phyloP scores from a whole-genome alignment of 768 basidiomycete genomes.

The Infundibulicybe gibba region DNA sequence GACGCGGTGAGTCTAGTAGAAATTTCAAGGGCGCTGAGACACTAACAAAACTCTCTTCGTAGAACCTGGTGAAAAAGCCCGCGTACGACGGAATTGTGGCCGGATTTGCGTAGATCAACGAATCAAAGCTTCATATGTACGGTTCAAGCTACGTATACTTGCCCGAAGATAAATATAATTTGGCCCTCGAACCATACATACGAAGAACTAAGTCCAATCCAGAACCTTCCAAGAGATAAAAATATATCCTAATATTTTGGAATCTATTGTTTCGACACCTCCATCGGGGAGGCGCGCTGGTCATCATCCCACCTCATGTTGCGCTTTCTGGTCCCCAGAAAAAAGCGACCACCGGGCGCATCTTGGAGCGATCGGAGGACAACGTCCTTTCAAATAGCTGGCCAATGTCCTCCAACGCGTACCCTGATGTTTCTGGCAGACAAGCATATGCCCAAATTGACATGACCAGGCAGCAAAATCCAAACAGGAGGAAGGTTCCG shows the following conservation, averaged over 20 bases:
- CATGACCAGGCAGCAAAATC: slow-evolving; percentile 37
- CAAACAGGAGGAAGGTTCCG: slow-evolving; percentile 40
- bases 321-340: slow-evolving; percentile 16
- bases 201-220: no score
- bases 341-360: slow-evolving; percentile 34
- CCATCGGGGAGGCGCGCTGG: no score
- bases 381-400: slow-evolving; percentile 37
- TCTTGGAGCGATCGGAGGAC: slow-evolving; percentile 32
- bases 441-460: slow-evolving; percentile 38
- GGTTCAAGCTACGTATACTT: not conserved
- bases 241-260: no score
- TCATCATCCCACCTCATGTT: no score
- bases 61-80: slow-evolving; percentile 40
- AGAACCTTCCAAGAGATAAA: no score
- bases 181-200: no score
- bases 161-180: no score
- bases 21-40: not conserved
- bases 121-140: not conserved
- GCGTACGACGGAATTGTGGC: slow-evolving; percentile 44
- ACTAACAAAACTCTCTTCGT: not conserved
- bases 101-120: slow-evolving; percentile 15
- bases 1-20: slow-evolving; percentile 22
- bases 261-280: no score
- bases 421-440: slow-evolving; percentile 44
- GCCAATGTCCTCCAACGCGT: slow-evolving; percentile 43